phyloP scores from a whole-genome alignment of 164 flowering plant species.

The Piper longum region DNA sequence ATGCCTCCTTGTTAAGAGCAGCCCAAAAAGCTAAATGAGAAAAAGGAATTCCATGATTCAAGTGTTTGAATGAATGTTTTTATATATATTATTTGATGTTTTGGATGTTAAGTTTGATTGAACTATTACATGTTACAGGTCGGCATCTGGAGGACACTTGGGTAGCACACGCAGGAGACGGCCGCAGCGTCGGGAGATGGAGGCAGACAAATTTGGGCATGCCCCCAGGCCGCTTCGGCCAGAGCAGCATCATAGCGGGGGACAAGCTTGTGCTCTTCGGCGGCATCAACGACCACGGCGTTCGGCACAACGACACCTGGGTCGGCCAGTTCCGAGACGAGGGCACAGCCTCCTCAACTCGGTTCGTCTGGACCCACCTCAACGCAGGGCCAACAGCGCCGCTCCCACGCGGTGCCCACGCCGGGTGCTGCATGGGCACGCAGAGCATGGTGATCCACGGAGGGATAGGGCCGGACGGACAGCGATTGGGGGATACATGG shows the following conservation, averaged over 20 bases:
- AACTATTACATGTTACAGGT: slow-evolving; percentile 23
- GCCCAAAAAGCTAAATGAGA: no score
- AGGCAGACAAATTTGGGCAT: slow-evolving; percentile 43
- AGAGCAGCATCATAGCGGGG: slow-evolving; percentile 47
- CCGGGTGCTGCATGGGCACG: slow-evolving; percentile 47
- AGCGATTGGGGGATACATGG: slow-evolving; percentile 72
- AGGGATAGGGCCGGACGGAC: slow-evolving; percentile 63
- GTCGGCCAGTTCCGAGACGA: slow-evolving; percentile 33
- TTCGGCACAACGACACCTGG: slow-evolving; percentile 91
- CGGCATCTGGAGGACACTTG: slow-evolving; percentile 94
- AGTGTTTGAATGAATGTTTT: no score
- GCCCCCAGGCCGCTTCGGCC: slow-evolving; percentile 95
- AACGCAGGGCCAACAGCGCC: slow-evolving; percentile 47
- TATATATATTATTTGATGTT: no score
- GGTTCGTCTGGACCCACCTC: slow-evolving; percentile 58
- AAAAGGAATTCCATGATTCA: no score
- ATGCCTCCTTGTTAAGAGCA: no score
- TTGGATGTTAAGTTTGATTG: no score
- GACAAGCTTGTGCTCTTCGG: slow-evolving; percentile 73
- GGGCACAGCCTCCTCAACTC: slow-evolving; percentile 26
- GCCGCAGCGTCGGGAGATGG: slow-evolving; percentile 38
- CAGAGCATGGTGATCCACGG: slow-evolving; percentile 73
- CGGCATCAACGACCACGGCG: slow-evolving; percentile 76
- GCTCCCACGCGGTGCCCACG: slow-evolving; percentile 90
- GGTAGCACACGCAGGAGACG: slow-evolving; percentile 53